These are phyloP conservation scores for Eucommia ulmoides DNA, from an alignment of 257 asterid genomes.

Conservation along the genomic window DNA sequence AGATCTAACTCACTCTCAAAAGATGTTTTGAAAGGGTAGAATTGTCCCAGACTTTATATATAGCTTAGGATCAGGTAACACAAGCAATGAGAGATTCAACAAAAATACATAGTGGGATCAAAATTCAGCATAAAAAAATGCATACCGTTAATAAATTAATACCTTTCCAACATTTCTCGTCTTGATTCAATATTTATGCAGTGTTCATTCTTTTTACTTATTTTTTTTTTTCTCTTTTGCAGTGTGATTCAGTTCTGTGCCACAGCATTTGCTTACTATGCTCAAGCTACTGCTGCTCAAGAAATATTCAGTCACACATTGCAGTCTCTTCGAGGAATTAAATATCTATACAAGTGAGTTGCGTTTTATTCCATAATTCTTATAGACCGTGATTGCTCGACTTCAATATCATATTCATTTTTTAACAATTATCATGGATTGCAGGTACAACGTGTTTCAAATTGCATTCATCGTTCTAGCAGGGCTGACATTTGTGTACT, in stretches of 20 bases:
- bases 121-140: no score
- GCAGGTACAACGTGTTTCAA: conserved; percentile 96
- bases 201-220: no score
- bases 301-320: conserved; percentile 96
- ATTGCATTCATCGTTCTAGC: conserved; percentile 80
- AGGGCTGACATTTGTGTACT: conserved; percentile 87
- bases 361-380: background rate
- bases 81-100: no score
- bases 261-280: conserved; percentile 90
- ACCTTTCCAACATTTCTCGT: no score
- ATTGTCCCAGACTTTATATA: no score
- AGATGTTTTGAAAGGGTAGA: no score
- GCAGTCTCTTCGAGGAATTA: conserved; percentile 96
- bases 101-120: no score
- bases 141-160: no score
- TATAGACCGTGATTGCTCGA: background rate
- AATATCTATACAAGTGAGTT: conserved; percentile 90
- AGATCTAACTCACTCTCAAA: no score
- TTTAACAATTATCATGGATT: conserved; percentile 9
- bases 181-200: no score
- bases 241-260: conserved; percentile 99
- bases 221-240: no score
- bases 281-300: conserved; percentile 99
- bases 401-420: background rate
- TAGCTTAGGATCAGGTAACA: no score